Percentiles rank a stretch among this genome's conserved stretches.
Evolutionary conservation across 1,284 basidiomycete species (phyloP).

Genomic region (Crucibulum parvulum): DNA sequence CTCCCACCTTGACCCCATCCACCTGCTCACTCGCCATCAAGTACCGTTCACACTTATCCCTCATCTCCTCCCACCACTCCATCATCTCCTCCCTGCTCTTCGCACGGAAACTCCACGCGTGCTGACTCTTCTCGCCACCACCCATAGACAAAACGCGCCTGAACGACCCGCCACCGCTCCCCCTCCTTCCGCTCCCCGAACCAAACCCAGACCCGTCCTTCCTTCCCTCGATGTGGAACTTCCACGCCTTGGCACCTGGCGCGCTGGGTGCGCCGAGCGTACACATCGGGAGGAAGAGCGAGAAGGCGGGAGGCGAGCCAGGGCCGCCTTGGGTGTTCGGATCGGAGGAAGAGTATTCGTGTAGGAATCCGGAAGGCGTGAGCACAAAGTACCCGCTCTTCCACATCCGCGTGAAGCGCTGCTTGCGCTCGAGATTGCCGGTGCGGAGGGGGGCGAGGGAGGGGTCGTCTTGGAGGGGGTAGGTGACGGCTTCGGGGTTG

Average conservation of each 20-base stretch:
- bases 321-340: constrained; percentile 58
- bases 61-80: constrained; percentile 98
- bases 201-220: constrained; percentile 74
- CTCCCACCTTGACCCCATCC: constrained; percentile 57
- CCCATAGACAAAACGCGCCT: no score
- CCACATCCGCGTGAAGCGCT: constrained; percentile 93
- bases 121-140: neutral
- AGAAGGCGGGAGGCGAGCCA: no score
- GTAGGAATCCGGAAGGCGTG: constrained; percentile 95
- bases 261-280: constrained; percentile 43
- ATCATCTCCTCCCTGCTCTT: constrained; percentile 94
- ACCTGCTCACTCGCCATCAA: constrained; percentile 92
- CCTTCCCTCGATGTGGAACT: constrained; percentile 94
- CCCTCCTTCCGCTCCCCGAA: constrained; percentile 22
- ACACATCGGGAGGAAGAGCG: neutral
- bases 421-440: constrained; percentile 95
- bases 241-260: constrained; percentile 81
- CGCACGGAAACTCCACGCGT: constrained; percentile 88
- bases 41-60: constrained; percentile 94
- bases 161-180: constrained; percentile 49
- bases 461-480: constrained; percentile 95
- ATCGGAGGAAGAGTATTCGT: constrained; percentile 90
- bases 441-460: constrained; percentile 89
- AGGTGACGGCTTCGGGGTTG: constrained; percentile 82
- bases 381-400: constrained; percentile 92